A percentile compares a stretch with the other conserved stretches of the same genome.
Evolutionary conservation across 2,329 filamentous ascomycete genomes (phyloP).

Genomic region (Fusarium devonianum): DNA sequence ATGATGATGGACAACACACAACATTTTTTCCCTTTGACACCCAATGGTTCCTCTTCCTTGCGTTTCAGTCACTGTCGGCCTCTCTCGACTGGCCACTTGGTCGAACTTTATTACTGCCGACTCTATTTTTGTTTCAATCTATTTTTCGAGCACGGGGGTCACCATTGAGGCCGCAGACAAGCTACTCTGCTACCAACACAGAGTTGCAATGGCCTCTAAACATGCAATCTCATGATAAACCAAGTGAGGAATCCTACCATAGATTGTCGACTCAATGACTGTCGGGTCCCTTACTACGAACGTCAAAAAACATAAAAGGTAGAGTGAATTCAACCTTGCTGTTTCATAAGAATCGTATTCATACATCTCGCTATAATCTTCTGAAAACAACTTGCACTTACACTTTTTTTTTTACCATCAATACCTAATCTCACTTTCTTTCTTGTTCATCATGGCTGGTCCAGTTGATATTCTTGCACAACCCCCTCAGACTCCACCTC

Average conservation of each 20-base stretch:
- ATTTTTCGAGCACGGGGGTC: constrained; percentile 43
- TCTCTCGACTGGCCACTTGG: background rate
- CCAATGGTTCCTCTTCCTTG: constrained; percentile 25
- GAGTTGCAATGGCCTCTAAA: background rate
- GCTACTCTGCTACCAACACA: constrained; percentile 4
- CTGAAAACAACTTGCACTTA: background rate
- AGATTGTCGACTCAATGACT: no score
- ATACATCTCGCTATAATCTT: background rate
- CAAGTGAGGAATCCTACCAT: no score
- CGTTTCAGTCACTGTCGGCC: constrained; percentile 20
- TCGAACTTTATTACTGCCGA: background rate
- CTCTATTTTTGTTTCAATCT: constrained; percentile 8
- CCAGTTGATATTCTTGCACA: constrained; percentile 12
- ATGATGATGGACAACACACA: constrained; percentile 36
- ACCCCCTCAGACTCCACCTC: constrained; percentile 11
- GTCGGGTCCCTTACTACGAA: no score
- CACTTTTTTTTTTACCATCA: background rate
- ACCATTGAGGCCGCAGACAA: background rate
- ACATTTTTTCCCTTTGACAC: constrained; percentile 47
- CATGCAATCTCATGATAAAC: background rate
- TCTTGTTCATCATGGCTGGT: constrained; percentile 25
- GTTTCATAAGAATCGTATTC: background rate
- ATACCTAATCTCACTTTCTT: background rate
- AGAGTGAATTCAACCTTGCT: background rate
- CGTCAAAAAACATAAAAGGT: background rate